Conservation (phyloP, 2,329 filamentous ascomycete genomes). For the Paramyrothecium roridum region DNA sequence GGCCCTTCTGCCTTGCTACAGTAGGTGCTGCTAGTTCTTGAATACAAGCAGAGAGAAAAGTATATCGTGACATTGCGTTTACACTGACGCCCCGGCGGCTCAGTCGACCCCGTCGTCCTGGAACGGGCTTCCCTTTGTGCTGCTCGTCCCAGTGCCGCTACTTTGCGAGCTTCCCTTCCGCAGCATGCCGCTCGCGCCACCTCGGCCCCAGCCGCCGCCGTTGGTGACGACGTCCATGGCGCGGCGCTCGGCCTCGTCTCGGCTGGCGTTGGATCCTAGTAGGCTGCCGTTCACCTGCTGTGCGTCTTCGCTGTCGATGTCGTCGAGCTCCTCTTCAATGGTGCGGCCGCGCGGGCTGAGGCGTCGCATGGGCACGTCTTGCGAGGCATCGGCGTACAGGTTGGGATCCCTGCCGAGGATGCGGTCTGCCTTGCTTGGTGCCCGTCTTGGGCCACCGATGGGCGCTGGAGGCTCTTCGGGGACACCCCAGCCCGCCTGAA, state of each 20-base stretch:
- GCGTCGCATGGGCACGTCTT: constrained; percentile 41
- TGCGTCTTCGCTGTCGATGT: constrained; percentile 34
- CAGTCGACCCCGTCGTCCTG: constrained; percentile 32
- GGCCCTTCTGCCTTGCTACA: too few relatives aligned
- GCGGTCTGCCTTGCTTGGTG: constrained; percentile 55
- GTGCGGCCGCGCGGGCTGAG: constrained; percentile 43
- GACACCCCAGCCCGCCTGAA: constrained; percentile 60
- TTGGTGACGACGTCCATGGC: constrained; percentile 41
- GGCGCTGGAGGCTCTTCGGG: constrained; percentile 17
- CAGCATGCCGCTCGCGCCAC: constrained; percentile 40
- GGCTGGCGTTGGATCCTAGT: constrained; percentile 29
- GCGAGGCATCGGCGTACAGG: constrained; percentile 47
- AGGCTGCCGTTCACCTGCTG: constrained; percentile 28
- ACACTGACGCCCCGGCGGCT: neutral
- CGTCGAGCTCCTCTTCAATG: constrained; percentile 38
- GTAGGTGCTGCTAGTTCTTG: neutral
- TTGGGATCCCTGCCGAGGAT: constrained; percentile 56
- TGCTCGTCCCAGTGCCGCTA: constrained; percentile 12
- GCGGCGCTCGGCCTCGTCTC: constrained; percentile 41
- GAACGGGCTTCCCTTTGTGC: constrained; percentile 10
- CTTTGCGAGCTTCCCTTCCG: constrained; percentile 28
- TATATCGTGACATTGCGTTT: neutral
- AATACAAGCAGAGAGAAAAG: neutral
- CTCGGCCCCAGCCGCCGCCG: constrained; percentile 32
- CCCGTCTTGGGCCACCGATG: constrained; percentile 26